Conservation (phyloP, 176 grass and related monocot species). For the Phoenix dactylifera region DNA sequence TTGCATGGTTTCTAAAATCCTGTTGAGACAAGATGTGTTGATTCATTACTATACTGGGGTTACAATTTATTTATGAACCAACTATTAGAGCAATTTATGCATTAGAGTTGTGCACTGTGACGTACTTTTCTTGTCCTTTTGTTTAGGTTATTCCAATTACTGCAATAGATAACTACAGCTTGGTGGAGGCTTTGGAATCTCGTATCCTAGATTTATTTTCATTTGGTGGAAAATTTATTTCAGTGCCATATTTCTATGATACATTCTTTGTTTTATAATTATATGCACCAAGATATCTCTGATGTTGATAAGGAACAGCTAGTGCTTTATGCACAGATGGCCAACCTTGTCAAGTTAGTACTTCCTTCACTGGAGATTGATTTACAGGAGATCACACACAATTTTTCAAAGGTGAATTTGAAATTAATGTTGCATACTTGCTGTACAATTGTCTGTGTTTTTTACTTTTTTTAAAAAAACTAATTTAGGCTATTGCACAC, state of each 20-base stretch:
- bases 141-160: constrained; percentile 58
- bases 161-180: constrained; percentile 49
- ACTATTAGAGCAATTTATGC: no score
- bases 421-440: no score
- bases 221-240: no score
- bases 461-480: no score
- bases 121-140: constrained; percentile 14
- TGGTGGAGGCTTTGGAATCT: constrained; percentile 69
- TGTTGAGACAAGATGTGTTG: no score
- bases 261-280: constrained; percentile 30
- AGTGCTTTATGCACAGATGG: constrained; percentile 88
- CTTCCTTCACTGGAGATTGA: constrained; percentile 65
- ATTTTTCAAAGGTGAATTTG: constrained; percentile 73
- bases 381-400: constrained; percentile 63
- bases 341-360: constrained; percentile 69
- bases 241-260: no score
- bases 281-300: constrained; percentile 48
- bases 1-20: no score
- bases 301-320: constrained; percentile 61
- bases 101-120: no score
- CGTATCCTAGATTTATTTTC: constrained; percentile 49
- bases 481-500: no score
- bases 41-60: no score
- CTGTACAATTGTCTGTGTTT: no score
- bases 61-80: no score